Percentiles rank a stretch among this genome's conserved stretches.
These are phyloP conservation scores for Erodium chrysanthum DNA, from an alignment of 441 rosid genomes.

Conservation along the genomic window DNA sequence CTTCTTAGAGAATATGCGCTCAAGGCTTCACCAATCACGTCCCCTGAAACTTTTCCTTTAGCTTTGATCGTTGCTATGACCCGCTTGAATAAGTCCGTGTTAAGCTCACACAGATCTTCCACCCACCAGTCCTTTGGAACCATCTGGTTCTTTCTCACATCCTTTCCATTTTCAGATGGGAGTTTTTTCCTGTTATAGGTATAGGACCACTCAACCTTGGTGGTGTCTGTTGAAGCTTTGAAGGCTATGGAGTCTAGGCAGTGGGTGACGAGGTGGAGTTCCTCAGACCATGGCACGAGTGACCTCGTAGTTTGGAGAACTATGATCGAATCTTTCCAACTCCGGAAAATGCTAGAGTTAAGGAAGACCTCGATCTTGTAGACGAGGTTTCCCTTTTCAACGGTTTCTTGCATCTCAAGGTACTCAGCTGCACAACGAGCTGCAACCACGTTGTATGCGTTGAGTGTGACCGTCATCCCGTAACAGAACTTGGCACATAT, in stretches of 20 bases:
- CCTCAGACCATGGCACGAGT: constrained; percentile 78
- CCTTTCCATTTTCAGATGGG: constrained; percentile 14
- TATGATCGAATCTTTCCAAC: constrained; percentile 94
- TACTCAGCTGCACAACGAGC: constrained; percentile 88
- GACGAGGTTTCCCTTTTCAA: constrained; percentile 69
- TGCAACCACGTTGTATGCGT: constrained; percentile 73
- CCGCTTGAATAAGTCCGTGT: constrained; percentile 60
- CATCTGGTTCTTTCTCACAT: constrained; percentile 7
- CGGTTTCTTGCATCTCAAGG: constrained; percentile 83
- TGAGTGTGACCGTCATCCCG: constrained; percentile 79
- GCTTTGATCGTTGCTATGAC: constrained; percentile 54
- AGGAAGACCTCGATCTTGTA: constrained; percentile 84
- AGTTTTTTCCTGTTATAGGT: constrained; percentile 65
- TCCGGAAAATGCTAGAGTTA: constrained; percentile 67
- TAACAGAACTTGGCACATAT: constrained; percentile 26
- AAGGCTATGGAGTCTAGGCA: constrained; percentile 82
- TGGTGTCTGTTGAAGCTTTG: constrained; percentile 64
- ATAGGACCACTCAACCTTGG: constrained; percentile 77
- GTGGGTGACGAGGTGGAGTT: constrained; percentile 68
- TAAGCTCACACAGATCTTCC: constrained; percentile 82
- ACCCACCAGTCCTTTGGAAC: constrained; percentile 98
- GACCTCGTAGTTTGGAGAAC: constrained; percentile 79
- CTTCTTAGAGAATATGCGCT: constrained; percentile 64
- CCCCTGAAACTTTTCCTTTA: constrained; percentile 69
- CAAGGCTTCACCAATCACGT: constrained; percentile 67